Base-by-base conservation (phyloP, 352 stramenopile genomes). In the Phytopythium ostracodes region DNA sequence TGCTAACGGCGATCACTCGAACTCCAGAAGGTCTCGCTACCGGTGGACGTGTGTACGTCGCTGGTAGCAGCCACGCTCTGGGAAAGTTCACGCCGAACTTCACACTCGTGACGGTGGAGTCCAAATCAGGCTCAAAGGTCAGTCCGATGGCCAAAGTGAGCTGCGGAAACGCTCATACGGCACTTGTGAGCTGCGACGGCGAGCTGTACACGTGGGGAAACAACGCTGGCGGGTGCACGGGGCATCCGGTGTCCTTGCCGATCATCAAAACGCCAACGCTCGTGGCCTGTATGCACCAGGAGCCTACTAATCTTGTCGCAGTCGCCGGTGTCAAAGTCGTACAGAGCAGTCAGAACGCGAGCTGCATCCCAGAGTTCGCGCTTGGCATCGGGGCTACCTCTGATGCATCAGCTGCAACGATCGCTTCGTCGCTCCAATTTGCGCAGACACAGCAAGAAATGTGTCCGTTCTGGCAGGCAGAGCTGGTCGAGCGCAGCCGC, bases 181-280 rank as follows among this genome's bases (percentile, higher is more conserved):
- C 83, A 0, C 53, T 89, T 24, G 76, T 94, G 18, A 88, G 54
- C 20, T 63, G 61, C 7, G 70, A 90, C 22, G 85, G 85, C 0
- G 85, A 94, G 61, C 50, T 94, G 0, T 83, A 85, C 38, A 88
- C 83, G 10, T 94, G 85, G 85, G 85, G 85, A 14, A 89, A 77
- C 50, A 94, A 94, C 49, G 62, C 72, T 2, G 70, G 77, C 46
- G 85, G 85, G 0, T 88, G 80, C 54, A 88, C 83, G 4, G 84
- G 82, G 0, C 82, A 94, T 25, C 58, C 66, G 0, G 31, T 87
- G 8, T 59, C 60, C 1, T 49, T 84, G 3, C 62, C 69, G 17
- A 51, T 73, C 3, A 60, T 94, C 20, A 57, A 67, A 25, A 12
- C 47, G 0, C 84, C 84, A 1, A 87, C 76, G 4, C 72, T 74